Conservation (phyloP, 2,329 filamentous ascomycete species). For the Pezicula neosporulosa region DNA sequence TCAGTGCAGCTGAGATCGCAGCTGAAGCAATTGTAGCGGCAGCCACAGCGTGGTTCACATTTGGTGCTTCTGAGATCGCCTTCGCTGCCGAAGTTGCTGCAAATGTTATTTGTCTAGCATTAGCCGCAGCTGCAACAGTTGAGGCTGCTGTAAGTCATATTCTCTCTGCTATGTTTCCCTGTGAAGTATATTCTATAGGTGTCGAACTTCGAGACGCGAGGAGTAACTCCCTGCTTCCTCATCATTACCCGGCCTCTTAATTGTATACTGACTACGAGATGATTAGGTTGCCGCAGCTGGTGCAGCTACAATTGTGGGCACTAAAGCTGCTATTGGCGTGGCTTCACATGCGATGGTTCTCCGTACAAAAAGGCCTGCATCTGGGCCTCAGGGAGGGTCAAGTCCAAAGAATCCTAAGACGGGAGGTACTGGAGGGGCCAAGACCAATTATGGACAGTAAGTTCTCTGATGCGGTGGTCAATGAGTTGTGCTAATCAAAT, state of each 20-base stretch:
- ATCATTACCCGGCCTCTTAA: too few species aligned
- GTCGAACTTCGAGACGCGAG: too few species aligned
- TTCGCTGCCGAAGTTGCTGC: slow-evolving; percentile 5
- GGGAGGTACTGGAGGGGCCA: not conserved
- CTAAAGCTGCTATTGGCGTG: too few species aligned
- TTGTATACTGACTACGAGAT: too few species aligned
- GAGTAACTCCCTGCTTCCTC: too few species aligned
- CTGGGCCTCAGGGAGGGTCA: not conserved
- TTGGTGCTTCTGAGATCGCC: slow-evolving; percentile 3
- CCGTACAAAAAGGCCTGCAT: not conserved
- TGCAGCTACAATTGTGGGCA: too few species aligned
- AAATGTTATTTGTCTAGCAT: slow-evolving; percentile 2
- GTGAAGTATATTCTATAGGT: not conserved
- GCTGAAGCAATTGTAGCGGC: slow-evolving; percentile 2
- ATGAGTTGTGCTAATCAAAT: too few species aligned
- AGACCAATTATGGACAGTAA: not conserved
- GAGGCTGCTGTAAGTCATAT: slow-evolving; percentile 4
- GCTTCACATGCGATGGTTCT: slow-evolving; percentile 1
- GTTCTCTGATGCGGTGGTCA: too few species aligned
- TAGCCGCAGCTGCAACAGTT: slow-evolving; percentile 4
- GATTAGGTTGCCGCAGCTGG: not conserved
- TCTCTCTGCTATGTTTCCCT: not conserved
- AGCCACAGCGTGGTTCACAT: slow-evolving; percentile 4
- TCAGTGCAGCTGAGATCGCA: slow-evolving; percentile 5
- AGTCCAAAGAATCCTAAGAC: slow-evolving; percentile 2